Base-by-base conservation (phyloP, 2,329 filamentous ascomycete genomes). In the Fusarium pseudograminearum region DNA sequence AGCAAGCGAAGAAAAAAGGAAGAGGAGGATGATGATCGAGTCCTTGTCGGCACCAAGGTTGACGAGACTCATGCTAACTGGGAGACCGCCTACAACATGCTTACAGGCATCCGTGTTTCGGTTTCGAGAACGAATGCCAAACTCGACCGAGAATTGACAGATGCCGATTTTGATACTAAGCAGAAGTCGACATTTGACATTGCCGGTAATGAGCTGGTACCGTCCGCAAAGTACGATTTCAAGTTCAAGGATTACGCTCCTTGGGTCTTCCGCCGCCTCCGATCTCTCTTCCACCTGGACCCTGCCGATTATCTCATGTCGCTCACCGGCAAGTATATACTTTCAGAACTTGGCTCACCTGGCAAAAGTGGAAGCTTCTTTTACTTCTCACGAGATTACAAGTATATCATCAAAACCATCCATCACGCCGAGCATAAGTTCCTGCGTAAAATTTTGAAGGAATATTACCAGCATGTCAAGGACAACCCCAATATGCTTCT, bases 181-280 rank as follows among this genome's bases (percentile, higher is more conserved):
- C 93, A 98, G 81, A 99, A 99, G 83, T 98, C 97, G 78, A 98
- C 94, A 47, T 99, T 99, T 85, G 96, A 98, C 81, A 97, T 98
- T 77, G 97, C 94, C 71, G 96, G 96, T 70, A 98, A 98, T 79
- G 96, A 99, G 83, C 85, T 99, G 78, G 97, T 97, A 7, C 96
- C 96, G 24, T 98, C 95, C 67, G 94, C 96, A 73, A 98, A 99
- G 82, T 99, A 99, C 84, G 96, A 99, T 83, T 99, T 99, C 89
- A 99, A 99, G 81, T 99, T 99, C 86, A 99, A 99, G 83, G 96
- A 99, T 82, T 99, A 99, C 80, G 95, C 95, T n/a, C 96, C 96
- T 60, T 98, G 95, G 94, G 96, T 99, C 62, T 99, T 99, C 82
- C 93, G 96, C 76, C 93, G 94, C 81, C 86, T 99, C 44, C 92